Base-by-base conservation (phyloP, 1,284 basidiomycete species). In the Cryptococcus wingfieldii region DNA sequence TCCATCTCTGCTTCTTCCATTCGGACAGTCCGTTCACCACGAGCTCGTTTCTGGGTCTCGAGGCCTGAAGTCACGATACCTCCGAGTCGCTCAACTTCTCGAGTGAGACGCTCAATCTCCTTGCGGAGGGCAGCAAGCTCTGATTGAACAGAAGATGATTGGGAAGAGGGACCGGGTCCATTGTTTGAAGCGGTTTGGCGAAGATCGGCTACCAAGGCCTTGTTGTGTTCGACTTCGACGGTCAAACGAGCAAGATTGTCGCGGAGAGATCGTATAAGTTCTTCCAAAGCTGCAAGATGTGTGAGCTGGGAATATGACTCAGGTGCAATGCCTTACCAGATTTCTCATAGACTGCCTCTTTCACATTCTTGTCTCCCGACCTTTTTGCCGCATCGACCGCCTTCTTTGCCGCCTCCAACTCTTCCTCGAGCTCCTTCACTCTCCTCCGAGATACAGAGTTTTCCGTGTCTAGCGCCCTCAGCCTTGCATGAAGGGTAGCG, bases 1-100 rank as follows among this genome's bases (percentile, higher is more conserved):
- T 65, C 64, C 10, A 68, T 58, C 45, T 73, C 74, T 16, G 69
- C 67, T 14, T 64, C 62, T 25, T 63, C 65, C 55, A 63, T 55
- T 34, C 55, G 51, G 37, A 63, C 51, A 10, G 63, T 66, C 8
- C 57, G 27, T 53, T 69, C 65, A 1, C 63, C 66, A 31, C 69
- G 52, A n/a, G 64, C 65, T 27, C 60, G 60, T 23, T 85, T 79
- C 25, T 88, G 78, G 62, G 89, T 88, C 52, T 84, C 82, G 45
- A 93, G 78, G 0, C 89, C 89, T 57, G 90, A 86, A 68, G 91
- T 89, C 0, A 92, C 88, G 0, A 92, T 86, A 0, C 84, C 85
- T 18, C 86, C 81, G n/a, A 93, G 79, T 4, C 88, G 85, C 57
- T 87, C 85, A 1, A 92, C 87, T 72, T 94, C 90, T 3, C 84